These are phyloP conservation scores for Terfezia boudieri DNA, from an alignment of 495 filamentous ascomycete species.

Conservation along the genomic window DNA sequence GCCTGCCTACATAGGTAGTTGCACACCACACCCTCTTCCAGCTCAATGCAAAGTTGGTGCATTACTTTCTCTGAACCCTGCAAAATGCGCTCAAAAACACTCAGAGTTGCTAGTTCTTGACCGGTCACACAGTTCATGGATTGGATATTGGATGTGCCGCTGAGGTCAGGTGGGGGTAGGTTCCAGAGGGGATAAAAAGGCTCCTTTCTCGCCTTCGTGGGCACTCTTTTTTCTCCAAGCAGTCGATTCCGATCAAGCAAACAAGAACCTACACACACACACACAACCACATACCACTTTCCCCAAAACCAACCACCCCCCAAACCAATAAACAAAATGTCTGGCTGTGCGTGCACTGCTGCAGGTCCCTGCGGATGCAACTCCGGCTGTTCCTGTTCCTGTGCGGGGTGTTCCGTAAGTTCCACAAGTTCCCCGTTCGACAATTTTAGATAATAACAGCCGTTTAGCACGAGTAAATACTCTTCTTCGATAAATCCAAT, in stretches of 20 bases:
- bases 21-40: too few relatives aligned
- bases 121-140: neutral
- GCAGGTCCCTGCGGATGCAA: conserved; percentile 16
- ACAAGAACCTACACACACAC: neutral
- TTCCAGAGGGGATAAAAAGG: conserved; percentile 9
- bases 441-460: too few relatives aligned
- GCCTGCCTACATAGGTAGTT: too few relatives aligned
- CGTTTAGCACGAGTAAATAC: too few relatives aligned
- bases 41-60: too few relatives aligned
- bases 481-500: too few relatives aligned
- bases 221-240: neutral
- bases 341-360: conserved; percentile 15
- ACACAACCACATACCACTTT: conserved; percentile 5
- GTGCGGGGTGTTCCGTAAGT: conserved; percentile 17
- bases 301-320: conserved; percentile 5
- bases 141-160: too few relatives aligned
- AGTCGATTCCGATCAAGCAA: neutral
- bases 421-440: neutral
- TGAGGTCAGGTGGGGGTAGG: neutral
- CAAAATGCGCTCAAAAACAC: neutral
- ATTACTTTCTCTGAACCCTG: neutral
- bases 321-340: conserved; percentile 10
- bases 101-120: neutral
- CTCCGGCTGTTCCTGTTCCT: conserved; percentile 1
- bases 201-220: conserved; percentile 1